Evolutionary conservation across 2,329 filamentous ascomycete genomes (phyloP), one percentile per base, ranked within the genome.

Genomic region (Bisporella sp.): DNA sequence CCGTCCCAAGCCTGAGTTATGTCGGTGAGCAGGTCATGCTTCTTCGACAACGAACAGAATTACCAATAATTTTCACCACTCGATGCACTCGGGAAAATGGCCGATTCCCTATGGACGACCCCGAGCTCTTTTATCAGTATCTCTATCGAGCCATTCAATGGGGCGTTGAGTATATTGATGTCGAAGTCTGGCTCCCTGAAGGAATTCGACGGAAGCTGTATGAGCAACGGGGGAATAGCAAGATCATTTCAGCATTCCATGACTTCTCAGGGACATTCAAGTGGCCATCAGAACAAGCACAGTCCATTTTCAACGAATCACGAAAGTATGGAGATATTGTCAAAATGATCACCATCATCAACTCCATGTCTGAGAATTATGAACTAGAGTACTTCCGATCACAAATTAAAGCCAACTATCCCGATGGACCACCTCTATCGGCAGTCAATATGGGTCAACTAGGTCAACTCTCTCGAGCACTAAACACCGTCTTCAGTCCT

Each of bases 191-290:
- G 87, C 76, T 95, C 37, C 89, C 89, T 1, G 87, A 91, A 64
- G 73, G 79, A 5, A 87, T 95, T 50, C 76, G 89, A 55, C 75
- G 75, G 55, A 76, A 73, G 53, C 69, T 95, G 7, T 85, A 81
- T 48, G 79, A 85, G 58, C 76, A 79, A 48, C 84, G 85, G 57
- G 88, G 88, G 2, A 87, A 82, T 68, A 92, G 85, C 62, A 85
- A 84, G 57, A 89, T 95, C 67, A 90, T 95, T 73, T 92, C 88
- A n/a, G 89, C 89, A 9, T 93, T 92, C 62, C 89, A 95, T 66
- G 89, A 93, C 70, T 92, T 92, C 62, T 90, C 87, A 0, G 87
- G 88, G 1, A 84, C 75, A 1, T 92, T 92, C 74, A 87, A 84
- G 61, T 95, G 89, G 89, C 85, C 85, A 1, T 88, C 87, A 0